Evolutionary conservation across 2,329 filamentous ascomycete species (phyloP).

Genomic region (Neoascochyta sp.): DNA sequence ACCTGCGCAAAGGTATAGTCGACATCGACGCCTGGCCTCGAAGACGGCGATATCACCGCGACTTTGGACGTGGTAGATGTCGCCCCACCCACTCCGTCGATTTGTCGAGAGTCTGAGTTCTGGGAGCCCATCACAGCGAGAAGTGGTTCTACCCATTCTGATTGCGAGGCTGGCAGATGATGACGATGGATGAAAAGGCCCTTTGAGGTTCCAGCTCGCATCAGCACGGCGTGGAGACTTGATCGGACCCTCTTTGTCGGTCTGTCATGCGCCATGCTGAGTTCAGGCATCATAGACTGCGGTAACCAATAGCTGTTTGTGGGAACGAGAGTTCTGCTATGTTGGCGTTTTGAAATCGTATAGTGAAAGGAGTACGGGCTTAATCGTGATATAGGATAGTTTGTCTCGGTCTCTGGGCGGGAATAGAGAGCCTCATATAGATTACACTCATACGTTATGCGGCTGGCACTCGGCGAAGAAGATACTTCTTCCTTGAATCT

Average conservation of each 20-base stretch:
- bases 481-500: no score
- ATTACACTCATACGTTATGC: no score
- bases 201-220: conserved; percentile 41
- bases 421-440: no score
- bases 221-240: conserved; percentile 36
- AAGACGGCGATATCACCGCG: conserved; percentile 57
- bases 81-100: conserved; percentile 67
- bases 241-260: conserved; percentile 16
- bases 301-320: no score
- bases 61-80: conserved; percentile 67
- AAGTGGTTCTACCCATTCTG: conserved; percentile 53
- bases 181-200: conserved; percentile 40
- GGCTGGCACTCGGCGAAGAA: no score
- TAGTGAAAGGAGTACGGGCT: no score
- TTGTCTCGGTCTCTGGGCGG: no score
- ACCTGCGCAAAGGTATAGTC: conserved; percentile 70
- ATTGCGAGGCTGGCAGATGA: conserved; percentile 52
- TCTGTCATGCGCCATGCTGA: no score
- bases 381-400: no score
- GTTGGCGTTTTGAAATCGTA: no score
- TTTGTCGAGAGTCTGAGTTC: conserved; percentile 63
- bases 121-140: conserved; percentile 60
- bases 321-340: no score
- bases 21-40: conserved; percentile 49
- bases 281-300: no score